Conservation (phyloP, 1,284 basidiomycete genomes). For the Gastroboletus turbinatus region DNA sequence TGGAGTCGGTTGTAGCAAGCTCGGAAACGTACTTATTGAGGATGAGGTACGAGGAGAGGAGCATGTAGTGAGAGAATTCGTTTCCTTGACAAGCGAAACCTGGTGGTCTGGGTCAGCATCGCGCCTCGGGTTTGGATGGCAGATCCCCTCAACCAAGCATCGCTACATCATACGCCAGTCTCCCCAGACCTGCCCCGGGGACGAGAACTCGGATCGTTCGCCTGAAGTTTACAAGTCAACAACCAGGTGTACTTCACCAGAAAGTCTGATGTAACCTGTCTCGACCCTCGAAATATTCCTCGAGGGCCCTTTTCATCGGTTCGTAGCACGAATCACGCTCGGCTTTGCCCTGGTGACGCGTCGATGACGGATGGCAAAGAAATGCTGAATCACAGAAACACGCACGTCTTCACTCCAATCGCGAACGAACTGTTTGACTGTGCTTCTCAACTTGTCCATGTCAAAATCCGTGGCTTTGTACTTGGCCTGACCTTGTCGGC, state of each 20-base stretch:
- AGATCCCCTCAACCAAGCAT: constrained; percentile 56
- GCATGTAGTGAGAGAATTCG: constrained; percentile 94
- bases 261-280: constrained; percentile 43
- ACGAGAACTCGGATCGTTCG: constrained; percentile 73
- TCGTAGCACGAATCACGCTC: constrained; percentile 80
- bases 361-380: background rate
- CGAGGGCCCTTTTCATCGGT: constrained; percentile 76
- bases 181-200: constrained; percentile 84
- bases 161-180: constrained; percentile 86
- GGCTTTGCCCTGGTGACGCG: constrained; percentile 53
- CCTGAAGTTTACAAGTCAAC: constrained; percentile 33
- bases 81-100: constrained; percentile 89
- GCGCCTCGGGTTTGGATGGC: background rate
- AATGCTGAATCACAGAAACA: constrained; percentile 1
- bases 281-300: constrained; percentile 62
- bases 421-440: constrained; percentile 86
- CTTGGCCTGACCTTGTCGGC: constrained; percentile 10
- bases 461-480: constrained; percentile 66
- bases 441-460: constrained; percentile 87
- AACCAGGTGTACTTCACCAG: background rate
- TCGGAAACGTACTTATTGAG: constrained; percentile 61
- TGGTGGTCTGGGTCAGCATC: constrained; percentile 29
- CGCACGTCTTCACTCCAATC: constrained; percentile 86
- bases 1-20: background rate
- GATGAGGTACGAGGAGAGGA: constrained; percentile 80